Conservation (phyloP, 345 rosid species). For the Euphorbia tirucalli region DNA sequence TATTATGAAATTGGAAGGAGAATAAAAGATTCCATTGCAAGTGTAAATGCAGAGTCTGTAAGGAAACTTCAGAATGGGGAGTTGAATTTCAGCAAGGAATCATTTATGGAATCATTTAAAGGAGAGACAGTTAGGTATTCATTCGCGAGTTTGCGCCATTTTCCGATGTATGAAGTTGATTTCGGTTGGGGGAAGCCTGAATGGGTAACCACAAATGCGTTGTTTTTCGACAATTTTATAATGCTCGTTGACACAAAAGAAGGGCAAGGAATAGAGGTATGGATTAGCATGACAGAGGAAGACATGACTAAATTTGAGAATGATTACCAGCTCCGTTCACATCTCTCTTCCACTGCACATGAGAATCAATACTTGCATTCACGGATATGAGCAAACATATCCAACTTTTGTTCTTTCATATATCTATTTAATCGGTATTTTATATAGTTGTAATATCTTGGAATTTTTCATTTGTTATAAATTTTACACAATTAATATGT, state of each 20-base stretch:
- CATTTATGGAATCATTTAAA: too few relatives aligned
- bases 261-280: slow-evolving; percentile 14
- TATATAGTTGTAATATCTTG: too few relatives aligned
- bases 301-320: slow-evolving; percentile 12
- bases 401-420: too few relatives aligned
- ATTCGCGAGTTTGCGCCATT: slow-evolving; percentile 7
- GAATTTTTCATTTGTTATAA: too few relatives aligned
- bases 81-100: too few relatives aligned
- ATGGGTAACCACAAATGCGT: background rate
- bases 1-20: background rate
- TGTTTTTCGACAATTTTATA: background rate
- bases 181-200: slow-evolving; percentile 21
- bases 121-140: too few relatives aligned
- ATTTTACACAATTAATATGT: too few relatives aligned
- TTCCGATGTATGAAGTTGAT: slow-evolving; percentile 13
- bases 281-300: slow-evolving; percentile 13
- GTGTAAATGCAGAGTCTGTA: too few relatives aligned
- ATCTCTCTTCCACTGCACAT: background rate
- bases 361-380: background rate
- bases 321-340: background rate
- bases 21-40: too few relatives aligned
- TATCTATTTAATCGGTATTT: too few relatives aligned
- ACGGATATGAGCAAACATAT: too few relatives aligned
- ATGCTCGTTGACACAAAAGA: slow-evolving; percentile 2
- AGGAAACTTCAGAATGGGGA: too few relatives aligned